Conservation (phyloP, 176 grass and related monocot species). For the Olyra latifolia region DNA sequence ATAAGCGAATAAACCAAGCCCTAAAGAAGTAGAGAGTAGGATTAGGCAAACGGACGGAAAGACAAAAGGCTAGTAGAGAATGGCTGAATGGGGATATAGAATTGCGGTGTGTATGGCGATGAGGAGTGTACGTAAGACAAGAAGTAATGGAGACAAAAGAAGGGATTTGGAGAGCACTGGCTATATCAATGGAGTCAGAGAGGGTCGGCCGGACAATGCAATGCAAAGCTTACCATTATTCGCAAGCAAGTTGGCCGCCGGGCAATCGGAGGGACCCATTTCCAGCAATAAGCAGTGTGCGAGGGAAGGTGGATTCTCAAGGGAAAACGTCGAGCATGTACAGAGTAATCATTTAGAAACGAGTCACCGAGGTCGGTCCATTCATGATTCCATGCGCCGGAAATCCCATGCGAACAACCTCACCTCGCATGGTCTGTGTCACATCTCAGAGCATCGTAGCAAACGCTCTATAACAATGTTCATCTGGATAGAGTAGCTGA, state of each 20-base stretch:
- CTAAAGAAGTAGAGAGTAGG: too few species aligned
- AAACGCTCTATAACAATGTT: too few species aligned
- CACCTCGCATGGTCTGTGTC: too few species aligned
- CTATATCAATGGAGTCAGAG: constrained; percentile 11
- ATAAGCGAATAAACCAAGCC: too few species aligned
- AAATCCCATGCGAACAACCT: background rate
- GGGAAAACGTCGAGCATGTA: background rate
- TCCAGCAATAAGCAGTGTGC: background rate
- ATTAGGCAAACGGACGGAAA: background rate
- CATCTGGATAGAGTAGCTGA: too few species aligned
- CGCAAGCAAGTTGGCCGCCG: background rate
- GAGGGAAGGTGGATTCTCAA: background rate
- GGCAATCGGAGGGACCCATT: background rate
- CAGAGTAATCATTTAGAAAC: background rate
- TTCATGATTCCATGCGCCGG: background rate
- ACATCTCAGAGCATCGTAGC: too few species aligned
- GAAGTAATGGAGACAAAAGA: constrained; percentile 10
- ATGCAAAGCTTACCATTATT: background rate
- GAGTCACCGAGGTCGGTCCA: too few species aligned
- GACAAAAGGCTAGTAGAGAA: background rate
- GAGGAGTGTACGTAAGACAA: background rate
- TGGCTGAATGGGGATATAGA: too few species aligned
- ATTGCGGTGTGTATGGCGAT: too few species aligned
- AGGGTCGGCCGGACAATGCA: background rate
- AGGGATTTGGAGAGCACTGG: background rate